phyloP scores from a whole-genome alignment of 2,329 filamentous ascomycete species.

The Didymella keratinophila region DNA sequence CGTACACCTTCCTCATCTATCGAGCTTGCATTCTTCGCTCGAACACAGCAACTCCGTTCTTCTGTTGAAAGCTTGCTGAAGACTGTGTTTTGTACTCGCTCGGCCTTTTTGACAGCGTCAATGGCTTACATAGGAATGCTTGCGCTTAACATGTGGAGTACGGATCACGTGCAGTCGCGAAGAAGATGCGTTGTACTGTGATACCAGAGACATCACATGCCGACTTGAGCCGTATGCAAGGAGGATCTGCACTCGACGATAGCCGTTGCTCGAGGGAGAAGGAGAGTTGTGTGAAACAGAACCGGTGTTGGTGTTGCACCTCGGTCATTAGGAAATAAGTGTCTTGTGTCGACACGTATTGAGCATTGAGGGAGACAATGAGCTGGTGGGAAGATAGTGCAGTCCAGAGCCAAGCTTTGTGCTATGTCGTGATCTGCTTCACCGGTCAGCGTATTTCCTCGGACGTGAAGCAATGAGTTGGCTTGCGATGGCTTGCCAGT shows the following conservation, averaged over 20 bases:
- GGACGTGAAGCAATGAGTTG: not conserved
- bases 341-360: conserved; percentile 25
- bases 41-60: conserved; percentile 7
- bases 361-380: conserved; percentile 16
- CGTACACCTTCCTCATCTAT: not conserved
- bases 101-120: conserved; percentile 21
- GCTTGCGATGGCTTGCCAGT: conserved; percentile 21
- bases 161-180: conserved; percentile 29
- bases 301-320: conserved; percentile 39
- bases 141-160: conserved; percentile 3
- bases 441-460: conserved; percentile 17
- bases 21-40: conserved; percentile 19
- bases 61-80: conserved; percentile 1
- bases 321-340: conserved; percentile 33
- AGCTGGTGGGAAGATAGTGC: conserved; percentile 17
- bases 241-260: conserved; percentile 31
- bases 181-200: conserved; percentile 31
- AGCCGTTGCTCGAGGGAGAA: conserved; percentile 27
- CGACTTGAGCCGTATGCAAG: conserved; percentile 37
- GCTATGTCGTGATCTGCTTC: conserved; percentile 20
- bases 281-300: conserved; percentile 35
- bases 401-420: conserved; percentile 11
- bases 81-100: conserved; percentile 16
- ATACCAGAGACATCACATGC: conserved; percentile 32
- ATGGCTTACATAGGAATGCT: conserved; percentile 45